Evolutionary conservation across 2,329 filamentous ascomycete species (phyloP).

Genomic region (Tolypocladium inflatum): DNA sequence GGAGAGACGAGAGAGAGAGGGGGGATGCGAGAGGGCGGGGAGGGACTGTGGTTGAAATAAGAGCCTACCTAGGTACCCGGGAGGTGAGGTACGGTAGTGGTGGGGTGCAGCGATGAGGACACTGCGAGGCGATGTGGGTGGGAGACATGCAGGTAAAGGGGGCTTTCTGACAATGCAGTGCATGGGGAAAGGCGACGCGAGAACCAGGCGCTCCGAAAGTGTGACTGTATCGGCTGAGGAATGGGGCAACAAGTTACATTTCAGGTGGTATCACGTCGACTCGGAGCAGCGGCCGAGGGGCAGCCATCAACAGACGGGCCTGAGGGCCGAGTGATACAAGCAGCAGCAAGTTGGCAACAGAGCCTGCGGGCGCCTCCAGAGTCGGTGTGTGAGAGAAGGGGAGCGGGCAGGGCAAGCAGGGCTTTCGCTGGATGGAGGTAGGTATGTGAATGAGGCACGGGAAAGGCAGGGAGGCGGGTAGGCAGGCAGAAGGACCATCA

Average conservation of each 20-base stretch:
- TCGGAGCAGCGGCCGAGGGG: slow-evolving; percentile 6
- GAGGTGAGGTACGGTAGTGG: slow-evolving; percentile 15
- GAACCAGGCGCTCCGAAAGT: slow-evolving; percentile 12
- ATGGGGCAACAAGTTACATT: slow-evolving; percentile 22
- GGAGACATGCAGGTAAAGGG: slow-evolving; percentile 35
- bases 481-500: background rate
- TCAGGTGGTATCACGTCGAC: slow-evolving; percentile 25
- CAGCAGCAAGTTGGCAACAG: background rate
- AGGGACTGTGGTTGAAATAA: slow-evolving; percentile 21
- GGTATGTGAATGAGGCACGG: background rate
- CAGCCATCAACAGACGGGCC: background rate
- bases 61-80: background rate
- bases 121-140: slow-evolving; percentile 34
- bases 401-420: background rate
- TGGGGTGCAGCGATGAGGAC: slow-evolving; percentile 24
- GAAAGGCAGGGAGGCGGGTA: background rate
- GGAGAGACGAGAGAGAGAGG: background rate
- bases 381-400: background rate
- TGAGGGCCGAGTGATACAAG: background rate
- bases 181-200: slow-evolving; percentile 20
- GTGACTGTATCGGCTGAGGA: slow-evolving; percentile 17
- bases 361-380: background rate
- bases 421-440: background rate
- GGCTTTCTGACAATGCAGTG: slow-evolving; percentile 25
- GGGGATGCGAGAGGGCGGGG: slow-evolving; percentile 14